These are phyloP conservation scores for Chalaropsis ovoidea DNA, from an alignment of 2,329 filamentous ascomycete species.

Conservation along the genomic window DNA sequence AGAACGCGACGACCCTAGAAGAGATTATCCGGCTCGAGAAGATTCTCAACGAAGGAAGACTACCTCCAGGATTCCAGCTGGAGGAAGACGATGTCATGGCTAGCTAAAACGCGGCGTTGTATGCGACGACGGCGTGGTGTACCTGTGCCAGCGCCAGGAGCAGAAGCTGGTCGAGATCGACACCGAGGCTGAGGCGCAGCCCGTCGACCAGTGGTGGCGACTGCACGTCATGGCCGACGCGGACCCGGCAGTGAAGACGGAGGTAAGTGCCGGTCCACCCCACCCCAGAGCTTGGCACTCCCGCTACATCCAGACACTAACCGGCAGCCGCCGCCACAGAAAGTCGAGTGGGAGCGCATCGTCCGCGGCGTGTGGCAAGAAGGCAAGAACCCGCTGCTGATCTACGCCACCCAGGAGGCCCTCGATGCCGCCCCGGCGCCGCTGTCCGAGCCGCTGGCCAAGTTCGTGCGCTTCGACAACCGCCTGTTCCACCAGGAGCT, in stretches of 20 bases:
- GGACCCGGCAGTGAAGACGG: conserved; percentile 38
- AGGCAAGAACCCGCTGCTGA: conserved; percentile 37
- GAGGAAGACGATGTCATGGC: conserved; percentile 49
- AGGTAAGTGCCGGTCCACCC: conserved; percentile 42
- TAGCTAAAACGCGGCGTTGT: conserved; percentile 47
- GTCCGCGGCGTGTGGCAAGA: conserved; percentile 40
- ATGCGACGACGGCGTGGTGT: conserved; percentile 39
- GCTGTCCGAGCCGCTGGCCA: conserved; percentile 36
- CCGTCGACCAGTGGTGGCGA: conserved; percentile 48
- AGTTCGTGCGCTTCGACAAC: conserved; percentile 45
- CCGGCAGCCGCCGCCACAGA: conserved; percentile 32
- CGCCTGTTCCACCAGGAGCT: conserved; percentile 44
- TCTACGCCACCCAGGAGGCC: conserved; percentile 46
- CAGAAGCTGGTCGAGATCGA: conserved; percentile 38
- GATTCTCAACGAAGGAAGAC: conserved; percentile 76
- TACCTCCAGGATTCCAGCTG: conserved; percentile 58
- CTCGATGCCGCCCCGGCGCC: conserved; percentile 32
- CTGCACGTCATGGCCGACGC: conserved; percentile 37
- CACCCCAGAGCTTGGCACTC: too few species aligned
- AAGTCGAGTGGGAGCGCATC: conserved; percentile 39
- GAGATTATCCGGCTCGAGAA: conserved; percentile 88
- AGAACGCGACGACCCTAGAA: conserved; percentile 75
- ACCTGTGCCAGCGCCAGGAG: conserved; percentile 40
- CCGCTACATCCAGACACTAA: neutral
- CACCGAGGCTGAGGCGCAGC: conserved; percentile 28